Base-by-base conservation (phyloP, 164 flowering plant genomes). In the Litsea cubeba region DNA sequence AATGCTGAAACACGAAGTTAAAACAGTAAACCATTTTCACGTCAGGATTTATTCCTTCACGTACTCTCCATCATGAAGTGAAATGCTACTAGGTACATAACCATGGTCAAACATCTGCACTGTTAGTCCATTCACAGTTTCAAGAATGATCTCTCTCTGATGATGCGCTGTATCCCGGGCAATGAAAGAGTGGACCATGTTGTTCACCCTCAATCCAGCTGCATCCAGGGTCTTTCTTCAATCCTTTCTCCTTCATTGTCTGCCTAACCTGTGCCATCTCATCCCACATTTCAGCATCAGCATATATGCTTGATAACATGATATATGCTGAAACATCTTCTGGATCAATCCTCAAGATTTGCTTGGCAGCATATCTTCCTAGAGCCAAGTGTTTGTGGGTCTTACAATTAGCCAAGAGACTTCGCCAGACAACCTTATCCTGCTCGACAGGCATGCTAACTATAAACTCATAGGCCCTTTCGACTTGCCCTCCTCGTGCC, bases 201-300 rank as follows among this genome's bases (percentile, higher is more conserved):
- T 80, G 30, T 76, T 71, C 74, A 85, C 75, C n/a, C 50, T 83
- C 88, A 62, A 72, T 85, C 85, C 89, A 85, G 70, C 87, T 87
- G 71, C 79, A 75, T 20, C 86, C 87, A 14, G 81, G 67, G 58
- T 85, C 87, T 74, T 87, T 87, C 79, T 81, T 85, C 72, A 87
- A 35, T 30, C 74, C 80, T 75, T 80, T 86, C 66, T 79, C 81
- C 72, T 81, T 80, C 77, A 80, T 81, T 3, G 50, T 24, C 70
- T 72, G 71, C 54, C 87, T 80, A 12, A 84, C 68, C 54, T 74
- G 30, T 14, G 83, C 84, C 22, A 68, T 57, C 76, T 83, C 85
- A 67, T 77, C 76, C 87, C 84, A 84, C 86, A 83, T 83, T 57
- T 75, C 78, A 51, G 77, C 80, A 65, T 80, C 86, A 10, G 86